Evolutionary conservation across 257 asterid species (phyloP).

Genomic region (Ehretia macrophylla): DNA sequence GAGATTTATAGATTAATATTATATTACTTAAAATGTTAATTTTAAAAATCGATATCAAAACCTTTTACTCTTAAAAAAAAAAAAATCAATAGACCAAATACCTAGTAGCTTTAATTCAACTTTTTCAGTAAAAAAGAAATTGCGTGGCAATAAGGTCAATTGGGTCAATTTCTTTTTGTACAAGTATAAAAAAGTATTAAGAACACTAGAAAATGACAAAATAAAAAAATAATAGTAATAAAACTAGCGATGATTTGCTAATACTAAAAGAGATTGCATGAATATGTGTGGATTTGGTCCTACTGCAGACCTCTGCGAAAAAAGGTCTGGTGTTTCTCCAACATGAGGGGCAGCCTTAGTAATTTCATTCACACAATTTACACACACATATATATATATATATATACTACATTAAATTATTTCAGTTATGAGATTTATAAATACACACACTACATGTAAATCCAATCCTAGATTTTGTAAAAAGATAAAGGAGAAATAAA

Average conservation of each 20-base stretch:
- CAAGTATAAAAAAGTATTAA: neutral
- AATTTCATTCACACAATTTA: neutral
- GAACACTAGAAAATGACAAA: neutral
- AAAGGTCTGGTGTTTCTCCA: neutral
- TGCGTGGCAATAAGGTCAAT: neutral
- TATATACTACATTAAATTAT: too few relatives aligned
- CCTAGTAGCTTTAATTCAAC: too few relatives aligned
- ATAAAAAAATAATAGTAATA: neutral
- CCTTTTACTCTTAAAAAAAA: too few relatives aligned
- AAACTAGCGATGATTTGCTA: neutral
- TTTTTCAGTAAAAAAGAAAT: neutral
- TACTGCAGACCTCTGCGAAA: neutral
- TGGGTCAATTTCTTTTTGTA: too few relatives aligned
- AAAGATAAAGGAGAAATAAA: neutral
- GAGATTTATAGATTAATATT: too few relatives aligned
- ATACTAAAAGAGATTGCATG: too few relatives aligned
- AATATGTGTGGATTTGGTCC: constrained; percentile 1
- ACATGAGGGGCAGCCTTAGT: too few relatives aligned
- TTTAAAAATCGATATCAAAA: too few relatives aligned
- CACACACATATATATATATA: too few relatives aligned
- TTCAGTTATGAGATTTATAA: too few relatives aligned
- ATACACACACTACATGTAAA: neutral
- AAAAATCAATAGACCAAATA: too few relatives aligned
- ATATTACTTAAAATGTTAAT: too few relatives aligned
- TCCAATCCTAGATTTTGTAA: neutral